Base-by-base conservation (phyloP, 345 rosid genomes). In the Salix viminalis region DNA sequence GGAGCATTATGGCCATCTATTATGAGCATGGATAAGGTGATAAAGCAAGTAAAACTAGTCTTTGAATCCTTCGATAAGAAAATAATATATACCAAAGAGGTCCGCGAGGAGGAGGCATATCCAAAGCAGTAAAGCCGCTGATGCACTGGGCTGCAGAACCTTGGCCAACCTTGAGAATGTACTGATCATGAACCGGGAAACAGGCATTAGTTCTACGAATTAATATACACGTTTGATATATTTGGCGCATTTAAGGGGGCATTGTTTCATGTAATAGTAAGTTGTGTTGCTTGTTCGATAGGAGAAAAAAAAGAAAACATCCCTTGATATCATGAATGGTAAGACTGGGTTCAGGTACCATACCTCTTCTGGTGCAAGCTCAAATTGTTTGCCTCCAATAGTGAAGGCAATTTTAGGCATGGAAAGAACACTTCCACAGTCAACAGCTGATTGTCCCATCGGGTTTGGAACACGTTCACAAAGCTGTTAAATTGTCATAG, bases 111-210 rank as follows among this genome's bases (percentile, higher is more conserved):
- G 81, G 84, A 3, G 79, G 79, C 26, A 81, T 50, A 68, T 81
- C 84, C 72, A 81, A 34, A 56, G 79, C 84, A 15, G 72, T 81
- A 56, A 81, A 81, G 65, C 84, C 84, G 21, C 84, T 81, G 37
- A 81, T 81, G 76, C 84, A 81, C 58, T 70, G 81, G 18, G 81
- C 79, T 3, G 56, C 69, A 15, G 69, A 9, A 15, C 79, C 84
- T 56, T 74, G 70, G 1, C 81, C 81, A 14, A 77, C 70, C 79
- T 81, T 81, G 32, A 81, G 79, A n/a, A 81, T 69, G 64, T 81
- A 81, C 84, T 81, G 81, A 36, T 37, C 72, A 65, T 36, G 71
- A 28, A 16, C 39, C 74, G 37, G 42, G 58, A 69, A 42, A 73
- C 28, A 23, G 60, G 15, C 74, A 68, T 68, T 4, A 73, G 69